These are phyloP conservation scores for Leccinum disarticulatum DNA, from an alignment of 768 basidiomycete genomes.

Conservation along the genomic window DNA sequence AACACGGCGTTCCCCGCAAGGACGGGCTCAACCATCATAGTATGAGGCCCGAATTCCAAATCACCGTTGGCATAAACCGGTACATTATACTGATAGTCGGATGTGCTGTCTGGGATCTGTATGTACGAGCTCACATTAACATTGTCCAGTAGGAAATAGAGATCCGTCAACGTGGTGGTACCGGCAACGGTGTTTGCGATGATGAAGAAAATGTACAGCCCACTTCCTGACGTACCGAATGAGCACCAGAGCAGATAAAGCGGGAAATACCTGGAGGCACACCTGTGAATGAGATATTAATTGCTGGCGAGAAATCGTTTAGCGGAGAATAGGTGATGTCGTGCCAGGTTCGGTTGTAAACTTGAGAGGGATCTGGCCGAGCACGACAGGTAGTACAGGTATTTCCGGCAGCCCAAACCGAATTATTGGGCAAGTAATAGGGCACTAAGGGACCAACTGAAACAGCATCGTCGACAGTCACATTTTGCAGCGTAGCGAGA, in stretches of 20 bases:
- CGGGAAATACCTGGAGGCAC: not conserved
- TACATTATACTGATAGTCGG: constrained; percentile 16
- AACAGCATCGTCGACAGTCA: constrained; percentile 18
- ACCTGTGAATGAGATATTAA: constrained; percentile 17
- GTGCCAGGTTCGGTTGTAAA: constrained; percentile 20
- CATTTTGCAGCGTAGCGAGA: constrained; percentile 11
- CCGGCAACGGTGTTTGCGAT: constrained; percentile 2
- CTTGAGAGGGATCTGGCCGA: not conserved
- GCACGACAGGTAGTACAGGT: not conserved
- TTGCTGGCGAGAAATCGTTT: not conserved
- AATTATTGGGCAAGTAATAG: constrained; percentile 7
- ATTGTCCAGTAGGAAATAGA: constrained; percentile 13
- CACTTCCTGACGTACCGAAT: constrained; percentile 7
- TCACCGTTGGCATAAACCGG: constrained; percentile 13
- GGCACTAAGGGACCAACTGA: constrained; percentile 7
- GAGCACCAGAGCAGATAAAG: not conserved
- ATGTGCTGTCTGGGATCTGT: constrained; percentile 2
- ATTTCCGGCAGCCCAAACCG: constrained; percentile 7
- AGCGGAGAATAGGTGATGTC: not conserved
- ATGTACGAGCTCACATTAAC: not conserved
- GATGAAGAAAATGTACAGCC: constrained; percentile 21
- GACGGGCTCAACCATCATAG: constrained; percentile 11
- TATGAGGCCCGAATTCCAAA: constrained; percentile 6
- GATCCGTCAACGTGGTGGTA: not conserved
- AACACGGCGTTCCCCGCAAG: not conserved